Conservation (phyloP, 75 land plant species). For the Selaginella tamariscina region DNA sequence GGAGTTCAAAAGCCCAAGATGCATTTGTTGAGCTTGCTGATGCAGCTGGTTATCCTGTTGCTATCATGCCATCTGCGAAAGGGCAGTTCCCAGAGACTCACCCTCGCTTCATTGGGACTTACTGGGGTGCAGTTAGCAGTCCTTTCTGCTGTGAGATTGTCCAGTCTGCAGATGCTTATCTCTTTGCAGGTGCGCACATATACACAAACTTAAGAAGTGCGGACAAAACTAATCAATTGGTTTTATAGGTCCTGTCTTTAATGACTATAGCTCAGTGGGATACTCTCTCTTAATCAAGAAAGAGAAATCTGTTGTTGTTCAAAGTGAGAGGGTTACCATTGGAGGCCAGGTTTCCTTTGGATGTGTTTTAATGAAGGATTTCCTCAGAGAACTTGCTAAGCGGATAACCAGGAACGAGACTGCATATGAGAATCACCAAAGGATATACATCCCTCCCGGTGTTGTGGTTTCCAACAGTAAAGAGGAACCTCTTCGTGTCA, state of each 20-base stretch:
- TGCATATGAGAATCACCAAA: neutral
- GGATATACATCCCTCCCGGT: neutral
- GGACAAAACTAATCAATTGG: no score
- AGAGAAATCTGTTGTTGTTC: conserved; percentile 1
- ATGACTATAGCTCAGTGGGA: conserved; percentile 24
- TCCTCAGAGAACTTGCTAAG: neutral
- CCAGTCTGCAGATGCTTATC: conserved; percentile 67
- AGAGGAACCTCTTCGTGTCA: neutral
- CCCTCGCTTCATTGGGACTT: neutral
- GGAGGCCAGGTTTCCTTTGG: conserved; percentile 1
- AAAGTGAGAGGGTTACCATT: conserved; percentile 4
- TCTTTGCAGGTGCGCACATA: no score
- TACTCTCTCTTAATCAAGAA: conserved; percentile 5
- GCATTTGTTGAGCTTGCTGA: neutral
- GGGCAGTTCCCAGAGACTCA: conserved; percentile 8
- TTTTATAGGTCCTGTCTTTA: conserved; percentile 39
- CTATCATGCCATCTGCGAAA: conserved; percentile 6
- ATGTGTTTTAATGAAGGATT: conserved; percentile 1
- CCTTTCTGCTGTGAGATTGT: conserved; percentile 38
- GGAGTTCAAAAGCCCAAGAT: neutral
- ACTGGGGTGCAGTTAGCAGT: conserved; percentile 8
- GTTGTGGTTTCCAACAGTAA: neutral
- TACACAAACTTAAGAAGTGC: no score
- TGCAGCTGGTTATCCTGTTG: neutral
- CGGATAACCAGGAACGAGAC: neutral